phyloP scores from a whole-genome alignment of 164 flowering plant genomes.

The Tinospora cordifolia region DNA sequence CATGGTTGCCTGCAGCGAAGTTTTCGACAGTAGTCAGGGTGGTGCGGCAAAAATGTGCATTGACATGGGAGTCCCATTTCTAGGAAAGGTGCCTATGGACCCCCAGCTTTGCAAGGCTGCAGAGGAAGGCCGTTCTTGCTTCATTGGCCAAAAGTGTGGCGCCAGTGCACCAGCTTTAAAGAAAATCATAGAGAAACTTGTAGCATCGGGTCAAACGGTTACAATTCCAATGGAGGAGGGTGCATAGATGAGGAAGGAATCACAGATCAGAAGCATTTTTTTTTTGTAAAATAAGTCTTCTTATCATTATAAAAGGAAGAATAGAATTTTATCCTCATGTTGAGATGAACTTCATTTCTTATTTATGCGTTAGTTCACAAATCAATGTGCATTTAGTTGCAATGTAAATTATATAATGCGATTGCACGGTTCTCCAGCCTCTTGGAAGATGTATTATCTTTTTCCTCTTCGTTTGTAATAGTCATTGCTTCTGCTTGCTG shows the following conservation, averaged over 20 bases:
- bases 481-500: too few relatives aligned
- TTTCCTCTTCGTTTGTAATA: too few relatives aligned
- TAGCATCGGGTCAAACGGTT: conserved; percentile 12
- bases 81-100: conserved; percentile 88
- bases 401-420: too few relatives aligned
- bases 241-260: neutral
- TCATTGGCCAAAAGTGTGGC: conserved; percentile 43
- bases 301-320: too few relatives aligned
- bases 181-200: conserved; percentile 47
- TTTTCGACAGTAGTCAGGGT: conserved; percentile 80
- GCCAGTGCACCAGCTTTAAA: conserved; percentile 67
- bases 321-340: too few relatives aligned
- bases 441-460: too few relatives aligned
- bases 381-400: too few relatives aligned
- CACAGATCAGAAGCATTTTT: too few relatives aligned
- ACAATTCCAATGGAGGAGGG: conserved; percentile 2
- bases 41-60: conserved; percentile 77
- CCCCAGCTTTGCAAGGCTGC: conserved; percentile 88
- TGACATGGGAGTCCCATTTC: conserved; percentile 81
- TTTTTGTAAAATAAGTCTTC: too few relatives aligned
- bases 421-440: too few relatives aligned
- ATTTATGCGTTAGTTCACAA: too few relatives aligned
- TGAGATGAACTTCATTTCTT: too few relatives aligned
- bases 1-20: conserved; percentile 57
- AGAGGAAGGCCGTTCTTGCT: conserved; percentile 88